Evolutionary conservation across 2,329 filamentous ascomycete genomes (phyloP), one percentile per base, ranked within the genome.

Genomic region (Diplodia seriata): DNA sequence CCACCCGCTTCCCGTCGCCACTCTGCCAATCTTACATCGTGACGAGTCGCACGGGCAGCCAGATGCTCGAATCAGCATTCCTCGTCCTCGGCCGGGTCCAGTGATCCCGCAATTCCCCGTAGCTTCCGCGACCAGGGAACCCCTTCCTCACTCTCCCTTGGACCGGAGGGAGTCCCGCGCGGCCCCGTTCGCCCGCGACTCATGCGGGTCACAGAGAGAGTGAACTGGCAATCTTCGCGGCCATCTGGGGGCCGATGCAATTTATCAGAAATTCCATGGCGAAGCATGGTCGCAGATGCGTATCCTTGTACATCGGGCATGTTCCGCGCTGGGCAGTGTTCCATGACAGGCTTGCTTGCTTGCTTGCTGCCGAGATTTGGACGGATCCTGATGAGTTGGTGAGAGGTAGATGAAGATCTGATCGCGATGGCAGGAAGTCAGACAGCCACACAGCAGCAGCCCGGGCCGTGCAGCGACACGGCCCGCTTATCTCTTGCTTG

Each of bases 41-140:
- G 23, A 26, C 23, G 31, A 33, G 31, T 33, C 6, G 31, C 31
- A 33, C 31, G 31, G 31, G 31, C 8, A 33, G 8, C 31, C 6
- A 33, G 31, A 33, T 33, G 6, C 31, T 33, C 23, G 23, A 26
- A 26, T 26, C 23, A 26, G 23, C 23, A 26, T 26, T 26, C 23
- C 3, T 26, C 23, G 23, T 26, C 23, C 23, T 26, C 23, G 23
- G 23, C 3, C 23, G 23, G 23, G 23, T 26, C 23, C 23, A 26
- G 33, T 11, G 33, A 33, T 56, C 26, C 54, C 54, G 54, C 54
- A 40, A 38, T 20, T 23, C 54, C 54, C 54, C 54, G 54, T 38
- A n/a, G 31, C n/a, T 14, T 38, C 54, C 54, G 31, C 54, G 31
- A 12, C 31, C 4, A 29, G 54, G 54, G 18, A 12, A 56, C 36